These are phyloP conservation scores for Teratosphaeria nubilosa DNA, from an alignment of 2,329 filamentous ascomycete species.

Conservation along the genomic window DNA sequence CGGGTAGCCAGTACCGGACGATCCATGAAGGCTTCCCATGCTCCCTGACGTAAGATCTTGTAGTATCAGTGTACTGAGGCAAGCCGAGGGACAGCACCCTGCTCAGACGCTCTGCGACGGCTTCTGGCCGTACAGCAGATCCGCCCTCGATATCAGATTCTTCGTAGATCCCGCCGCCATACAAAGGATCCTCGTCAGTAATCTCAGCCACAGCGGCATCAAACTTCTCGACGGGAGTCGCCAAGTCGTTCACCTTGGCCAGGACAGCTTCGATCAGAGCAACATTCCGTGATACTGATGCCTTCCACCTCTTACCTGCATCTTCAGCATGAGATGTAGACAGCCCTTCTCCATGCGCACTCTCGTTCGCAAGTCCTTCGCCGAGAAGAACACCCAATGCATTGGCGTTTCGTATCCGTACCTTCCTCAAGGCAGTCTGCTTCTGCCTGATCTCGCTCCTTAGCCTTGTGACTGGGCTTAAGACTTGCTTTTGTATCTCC, in stretches of 20 bases:
- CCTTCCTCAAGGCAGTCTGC: constrained; percentile 57
- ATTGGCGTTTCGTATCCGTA: constrained; percentile 73
- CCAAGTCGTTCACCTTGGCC: constrained; percentile 55
- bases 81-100: constrained; percentile 59
- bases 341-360: constrained; percentile 23
- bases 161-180: constrained; percentile 30
- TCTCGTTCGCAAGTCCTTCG: constrained; percentile 60
- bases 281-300: constrained; percentile 68
- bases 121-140: constrained; percentile 32
- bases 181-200: constrained; percentile 42
- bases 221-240: constrained; percentile 44
- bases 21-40: constrained; percentile 68
- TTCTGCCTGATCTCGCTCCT: constrained; percentile 67
- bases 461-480: constrained; percentile 68
- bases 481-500: constrained; percentile 59
- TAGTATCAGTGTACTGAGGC: constrained; percentile 53
- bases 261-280: constrained; percentile 79
- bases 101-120: constrained; percentile 57
- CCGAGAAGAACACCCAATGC: constrained; percentile 80
- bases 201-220: constrained; percentile 47
- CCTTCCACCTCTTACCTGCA: constrained; percentile 51
- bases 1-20: constrained; percentile 82
- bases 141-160: constrained; percentile 23
- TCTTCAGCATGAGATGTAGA: constrained; percentile 16
- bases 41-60: constrained; percentile 45